Percentiles rank a stretch among this genome's conserved stretches.
These are phyloP conservation scores for Rhodocollybia butyracea DNA, from an alignment of 768 basidiomycete species.

Conservation along the genomic window DNA sequence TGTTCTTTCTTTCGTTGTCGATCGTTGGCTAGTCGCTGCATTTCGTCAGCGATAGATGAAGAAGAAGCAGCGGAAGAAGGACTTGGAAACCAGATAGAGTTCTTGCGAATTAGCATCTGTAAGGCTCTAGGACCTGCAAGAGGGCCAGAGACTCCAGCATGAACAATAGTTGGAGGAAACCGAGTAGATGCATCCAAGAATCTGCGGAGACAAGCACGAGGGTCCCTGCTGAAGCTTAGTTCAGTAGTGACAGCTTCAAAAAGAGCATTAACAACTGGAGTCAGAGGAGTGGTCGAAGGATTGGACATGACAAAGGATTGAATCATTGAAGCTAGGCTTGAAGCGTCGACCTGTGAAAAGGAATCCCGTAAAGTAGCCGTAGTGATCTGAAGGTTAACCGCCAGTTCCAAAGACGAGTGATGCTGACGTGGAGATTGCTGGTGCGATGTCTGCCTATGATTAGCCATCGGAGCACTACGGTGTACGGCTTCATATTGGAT, in stretches of 20 bases:
- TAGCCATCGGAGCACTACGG: slow-evolving; percentile 16
- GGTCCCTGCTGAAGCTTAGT: slow-evolving; percentile 32
- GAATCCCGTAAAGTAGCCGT: slow-evolving; percentile 27
- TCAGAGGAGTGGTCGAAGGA: slow-evolving; percentile 48
- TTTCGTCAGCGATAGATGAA: slow-evolving; percentile 49
- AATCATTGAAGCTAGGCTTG: slow-evolving; percentile 52
- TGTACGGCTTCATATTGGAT: slow-evolving; percentile 43
- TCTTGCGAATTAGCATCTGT: slow-evolving; percentile 56
- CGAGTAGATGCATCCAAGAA: slow-evolving; percentile 51
- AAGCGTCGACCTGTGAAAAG: slow-evolving; percentile 38
- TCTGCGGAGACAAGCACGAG: slow-evolving; percentile 41
- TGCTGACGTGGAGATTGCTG: slow-evolving; percentile 7
- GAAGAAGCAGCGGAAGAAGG: slow-evolving; percentile 16
- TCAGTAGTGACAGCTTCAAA: slow-evolving; percentile 51
- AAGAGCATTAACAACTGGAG: slow-evolving; percentile 46
- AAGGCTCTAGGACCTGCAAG: slow-evolving; percentile 55
- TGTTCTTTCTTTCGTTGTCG: slow-evolving; percentile 61
- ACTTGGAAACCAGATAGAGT: slow-evolving; percentile 49
- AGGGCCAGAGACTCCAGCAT: slow-evolving; percentile 54
- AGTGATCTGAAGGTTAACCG: slow-evolving; percentile 24
- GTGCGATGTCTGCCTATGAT: slow-evolving; percentile 13
- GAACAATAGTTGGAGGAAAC: slow-evolving; percentile 43
- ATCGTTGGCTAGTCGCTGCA: slow-evolving; percentile 60
- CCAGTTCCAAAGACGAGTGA: slow-evolving; percentile 11
- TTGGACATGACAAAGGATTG: slow-evolving; percentile 45